Percentiles rank a stretch among this genome's conserved stretches.
These are phyloP conservation scores for Cutaneotrichosporon sp. DNA, from an alignment of 1,284 basidiomycete genomes.

Conservation along the genomic window DNA sequence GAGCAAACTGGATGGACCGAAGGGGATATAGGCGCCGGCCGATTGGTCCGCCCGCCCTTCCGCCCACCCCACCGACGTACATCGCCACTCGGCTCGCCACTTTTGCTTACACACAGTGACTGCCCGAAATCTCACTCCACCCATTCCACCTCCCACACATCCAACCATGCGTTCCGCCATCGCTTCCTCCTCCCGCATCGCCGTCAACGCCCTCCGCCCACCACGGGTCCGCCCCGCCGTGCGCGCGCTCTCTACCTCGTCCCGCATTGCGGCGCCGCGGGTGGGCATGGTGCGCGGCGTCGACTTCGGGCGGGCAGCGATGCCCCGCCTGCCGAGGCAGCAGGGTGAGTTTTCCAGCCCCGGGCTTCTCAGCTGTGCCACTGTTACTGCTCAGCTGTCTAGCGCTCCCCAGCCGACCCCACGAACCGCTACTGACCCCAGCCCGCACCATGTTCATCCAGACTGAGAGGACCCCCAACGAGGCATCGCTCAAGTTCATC, in stretches of 20 bases:
- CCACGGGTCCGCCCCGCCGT: conserved; percentile 8
- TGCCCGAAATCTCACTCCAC: neutral
- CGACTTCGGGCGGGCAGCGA: conserved; percentile 11
- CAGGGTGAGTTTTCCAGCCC: conserved; percentile 21
- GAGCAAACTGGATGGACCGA: too few relatives aligned
- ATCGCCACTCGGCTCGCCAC: conserved; percentile 2
- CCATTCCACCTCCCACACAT: conserved; percentile 1
- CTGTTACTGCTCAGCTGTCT: neutral
- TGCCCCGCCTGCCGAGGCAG: conserved; percentile 21
- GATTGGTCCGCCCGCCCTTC: conserved; percentile 19
- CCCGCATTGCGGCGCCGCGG: neutral
- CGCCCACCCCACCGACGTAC: too few relatives aligned
- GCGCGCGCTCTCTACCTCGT: conserved; percentile 23
- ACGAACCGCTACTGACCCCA: conserved; percentile 53
- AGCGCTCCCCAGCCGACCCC: too few relatives aligned
- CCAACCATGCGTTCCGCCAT: conserved; percentile 31
- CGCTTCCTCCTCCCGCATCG: conserved; percentile 35
- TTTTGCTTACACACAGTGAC: conserved; percentile 1
- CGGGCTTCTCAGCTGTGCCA: too few relatives aligned
- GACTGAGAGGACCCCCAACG: conserved; percentile 95
- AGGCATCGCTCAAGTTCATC: conserved; percentile 97
- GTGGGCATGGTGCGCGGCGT: conserved; percentile 7
- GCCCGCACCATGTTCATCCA: conserved; percentile 94
- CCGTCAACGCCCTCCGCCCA: conserved; percentile 6
- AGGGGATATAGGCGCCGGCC: conserved; percentile 3